phyloP scores from a whole-genome alignment of 306 rosid species.

The Prunus davidiana region DNA sequence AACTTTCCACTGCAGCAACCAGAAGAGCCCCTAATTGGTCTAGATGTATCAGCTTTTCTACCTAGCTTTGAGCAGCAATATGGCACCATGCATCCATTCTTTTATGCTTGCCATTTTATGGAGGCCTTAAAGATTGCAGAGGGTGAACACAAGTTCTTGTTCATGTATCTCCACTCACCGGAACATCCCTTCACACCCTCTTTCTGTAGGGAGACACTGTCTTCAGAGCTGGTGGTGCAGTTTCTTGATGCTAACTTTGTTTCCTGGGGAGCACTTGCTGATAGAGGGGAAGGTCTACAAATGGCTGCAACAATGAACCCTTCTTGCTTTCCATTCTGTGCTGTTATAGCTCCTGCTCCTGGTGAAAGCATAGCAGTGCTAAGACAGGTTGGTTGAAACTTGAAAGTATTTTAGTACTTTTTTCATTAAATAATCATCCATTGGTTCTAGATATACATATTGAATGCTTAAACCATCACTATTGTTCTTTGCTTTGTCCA shows the following conservation, averaged over 20 bases:
- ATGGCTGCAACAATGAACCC: conserved; percentile 60
- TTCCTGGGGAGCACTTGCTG: conserved; percentile 64
- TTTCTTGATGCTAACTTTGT: conserved; percentile 79
- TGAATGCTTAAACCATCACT: background rate
- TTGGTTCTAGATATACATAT: background rate
- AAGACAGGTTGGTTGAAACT: conserved; percentile 53
- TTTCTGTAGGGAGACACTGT: conserved; percentile 63
- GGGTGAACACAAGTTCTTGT: conserved; percentile 61
- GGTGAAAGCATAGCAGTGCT: conserved; percentile 52
- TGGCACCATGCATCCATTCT: conserved; percentile 59
- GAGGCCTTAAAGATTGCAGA: conserved; percentile 64
- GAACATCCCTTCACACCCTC: conserved; percentile 58
- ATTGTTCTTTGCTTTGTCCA: background rate
- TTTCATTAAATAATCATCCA: background rate
- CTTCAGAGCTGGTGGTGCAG: conserved; percentile 59
- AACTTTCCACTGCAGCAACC: conserved; percentile 31
- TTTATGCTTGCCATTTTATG: conserved; percentile 52
- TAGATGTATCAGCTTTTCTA: conserved; percentile 52
- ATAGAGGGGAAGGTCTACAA: conserved; percentile 57
- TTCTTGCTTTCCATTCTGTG: conserved; percentile 63
- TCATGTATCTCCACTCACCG: conserved; percentile 75
- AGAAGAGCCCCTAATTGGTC: conserved; percentile 17
- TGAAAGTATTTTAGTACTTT: background rate
- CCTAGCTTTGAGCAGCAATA: conserved; percentile 53
- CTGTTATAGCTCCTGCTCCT: conserved; percentile 52